Evolutionary conservation across 2,329 filamentous ascomycete genomes (phyloP).

Genomic region (Elsinoe necatrix): DNA sequence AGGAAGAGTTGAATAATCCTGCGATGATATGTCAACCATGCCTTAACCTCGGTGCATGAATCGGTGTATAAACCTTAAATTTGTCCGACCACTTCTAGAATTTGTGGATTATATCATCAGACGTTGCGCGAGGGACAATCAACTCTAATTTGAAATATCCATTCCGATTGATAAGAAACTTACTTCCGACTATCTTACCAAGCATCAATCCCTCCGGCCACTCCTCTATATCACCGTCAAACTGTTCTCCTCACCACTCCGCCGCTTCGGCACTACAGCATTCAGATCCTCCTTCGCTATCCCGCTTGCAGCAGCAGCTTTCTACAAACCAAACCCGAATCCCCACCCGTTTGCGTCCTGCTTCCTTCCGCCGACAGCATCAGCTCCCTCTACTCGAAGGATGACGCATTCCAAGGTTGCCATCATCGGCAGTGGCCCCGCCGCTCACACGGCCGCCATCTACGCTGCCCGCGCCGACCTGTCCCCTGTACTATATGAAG

Average conservation of each 20-base stretch:
- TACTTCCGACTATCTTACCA: not conserved
- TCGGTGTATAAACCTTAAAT: not conserved
- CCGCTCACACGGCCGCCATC: slow-evolving; percentile 92
- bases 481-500: slow-evolving; percentile 92
- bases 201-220: not conserved
- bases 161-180: not conserved
- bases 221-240: slow-evolving; percentile 51
- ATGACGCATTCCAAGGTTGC: slow-evolving; percentile 86
- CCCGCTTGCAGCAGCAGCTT: slow-evolving; percentile 60
- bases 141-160: slow-evolving; percentile 1
- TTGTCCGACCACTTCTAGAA: not conserved
- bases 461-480: slow-evolving; percentile 92
- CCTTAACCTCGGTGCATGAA: not conserved
- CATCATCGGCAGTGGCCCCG: slow-evolving; percentile 73
- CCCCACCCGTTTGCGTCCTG: slow-evolving; percentile 33
- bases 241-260: slow-evolving; percentile 81
- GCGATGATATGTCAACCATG: not conserved
- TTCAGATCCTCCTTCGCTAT: slow-evolving; percentile 66
- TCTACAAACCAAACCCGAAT: slow-evolving; percentile 43
- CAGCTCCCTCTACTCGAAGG: slow-evolving; percentile 40
- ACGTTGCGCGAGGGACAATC: not conserved
- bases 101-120: not conserved
- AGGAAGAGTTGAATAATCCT: too few relatives aligned
- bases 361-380: slow-evolving; percentile 22
- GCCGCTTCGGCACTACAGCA: slow-evolving; percentile 52